Evolutionary conservation across 768 basidiomycete genomes (phyloP).

Genomic region (Boletellus ananas): DNA sequence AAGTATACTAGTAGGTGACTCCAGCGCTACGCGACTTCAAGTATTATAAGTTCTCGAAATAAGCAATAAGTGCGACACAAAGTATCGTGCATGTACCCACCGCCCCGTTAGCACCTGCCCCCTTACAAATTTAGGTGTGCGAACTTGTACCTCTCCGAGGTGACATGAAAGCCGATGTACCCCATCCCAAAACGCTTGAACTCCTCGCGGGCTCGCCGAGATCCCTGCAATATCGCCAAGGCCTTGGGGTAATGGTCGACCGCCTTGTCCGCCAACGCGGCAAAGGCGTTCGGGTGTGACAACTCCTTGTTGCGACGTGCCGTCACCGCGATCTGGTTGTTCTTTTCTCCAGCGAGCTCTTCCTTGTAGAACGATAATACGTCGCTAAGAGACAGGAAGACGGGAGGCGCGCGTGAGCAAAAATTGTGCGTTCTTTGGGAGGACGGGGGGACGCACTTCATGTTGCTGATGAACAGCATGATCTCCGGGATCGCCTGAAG

Average conservation of each 20-base stretch:
- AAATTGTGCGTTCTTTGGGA: too few species aligned
- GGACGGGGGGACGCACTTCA: slow-evolving; percentile 30
- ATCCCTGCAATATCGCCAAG: slow-evolving; percentile 16
- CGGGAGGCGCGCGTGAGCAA: neutral
- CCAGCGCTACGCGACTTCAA: too few species aligned
- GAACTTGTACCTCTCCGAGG: slow-evolving; percentile 18
- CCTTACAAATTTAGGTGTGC: slow-evolving; percentile 10
- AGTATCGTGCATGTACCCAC: too few species aligned
- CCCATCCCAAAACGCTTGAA: slow-evolving; percentile 9
- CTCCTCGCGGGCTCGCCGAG: slow-evolving; percentile 4
- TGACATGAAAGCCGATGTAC: slow-evolving; percentile 21
- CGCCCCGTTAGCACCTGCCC: neutral
- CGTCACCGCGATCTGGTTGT: slow-evolving; percentile 30
- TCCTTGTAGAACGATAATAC: slow-evolving; percentile 38
- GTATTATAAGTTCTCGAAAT: too few species aligned
- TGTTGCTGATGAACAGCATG: slow-evolving; percentile 22
- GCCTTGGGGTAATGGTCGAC: slow-evolving; percentile 19
- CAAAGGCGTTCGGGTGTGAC: slow-evolving; percentile 25
- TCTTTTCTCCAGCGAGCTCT: slow-evolving; percentile 30
- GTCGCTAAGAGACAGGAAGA: slow-evolving; percentile 22
- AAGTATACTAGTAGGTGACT: too few species aligned
- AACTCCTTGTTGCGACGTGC: slow-evolving; percentile 15
- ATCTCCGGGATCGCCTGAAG: slow-evolving; percentile 33
- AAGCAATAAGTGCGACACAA: too few species aligned
- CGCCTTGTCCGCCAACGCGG: slow-evolving; percentile 17